Evolutionary conservation across 306 rosid species (phyloP).

Genomic region (Prinsepia uniflora): DNA sequence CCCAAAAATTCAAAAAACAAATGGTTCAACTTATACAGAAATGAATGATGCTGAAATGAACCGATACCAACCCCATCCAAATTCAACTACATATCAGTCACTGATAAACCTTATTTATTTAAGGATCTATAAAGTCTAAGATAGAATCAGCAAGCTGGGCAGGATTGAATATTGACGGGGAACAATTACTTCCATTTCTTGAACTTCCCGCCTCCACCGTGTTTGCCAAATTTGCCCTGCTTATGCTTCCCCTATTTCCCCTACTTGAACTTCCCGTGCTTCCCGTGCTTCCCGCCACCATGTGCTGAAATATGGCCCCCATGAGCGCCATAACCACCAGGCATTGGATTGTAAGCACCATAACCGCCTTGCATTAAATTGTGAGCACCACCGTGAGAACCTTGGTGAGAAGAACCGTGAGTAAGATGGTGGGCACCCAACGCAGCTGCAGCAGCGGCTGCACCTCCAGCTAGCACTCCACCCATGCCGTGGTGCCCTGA

Average conservation of each 20-base stretch:
- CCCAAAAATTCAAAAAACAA: not conserved
- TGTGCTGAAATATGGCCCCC: slow-evolving; percentile 14
- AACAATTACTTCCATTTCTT: slow-evolving; percentile 45
- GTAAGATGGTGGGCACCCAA: slow-evolving; percentile 50
- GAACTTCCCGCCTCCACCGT: slow-evolving; percentile 44
- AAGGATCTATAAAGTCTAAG: not conserved
- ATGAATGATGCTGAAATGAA: slow-evolving; percentile 1
- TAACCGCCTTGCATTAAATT: not conserved
- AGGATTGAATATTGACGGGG: not conserved
- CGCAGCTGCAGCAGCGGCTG: slow-evolving; percentile 80
- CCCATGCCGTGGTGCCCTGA: slow-evolving; percentile 50
- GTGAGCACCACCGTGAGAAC: not conserved
- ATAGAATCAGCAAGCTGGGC: not conserved
- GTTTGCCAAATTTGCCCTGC: slow-evolving; percentile 38
- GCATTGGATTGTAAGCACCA: not conserved
- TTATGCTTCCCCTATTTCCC: slow-evolving; percentile 29
- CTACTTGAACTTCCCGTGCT: slow-evolving; percentile 33
- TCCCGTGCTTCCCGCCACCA: slow-evolving; percentile 14
- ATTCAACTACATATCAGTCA: slow-evolving; percentile 1
- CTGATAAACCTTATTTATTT: not conserved
- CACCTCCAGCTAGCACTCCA: slow-evolving; percentile 69
- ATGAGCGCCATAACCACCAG: not conserved
- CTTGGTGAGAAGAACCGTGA: slow-evolving; percentile 24
- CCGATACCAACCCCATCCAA: not conserved
- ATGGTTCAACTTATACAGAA: not conserved